These are phyloP conservation scores for Erythrobasidium hasegawianum DNA, from an alignment of 1,284 basidiomycete species.

Conservation along the genomic window DNA sequence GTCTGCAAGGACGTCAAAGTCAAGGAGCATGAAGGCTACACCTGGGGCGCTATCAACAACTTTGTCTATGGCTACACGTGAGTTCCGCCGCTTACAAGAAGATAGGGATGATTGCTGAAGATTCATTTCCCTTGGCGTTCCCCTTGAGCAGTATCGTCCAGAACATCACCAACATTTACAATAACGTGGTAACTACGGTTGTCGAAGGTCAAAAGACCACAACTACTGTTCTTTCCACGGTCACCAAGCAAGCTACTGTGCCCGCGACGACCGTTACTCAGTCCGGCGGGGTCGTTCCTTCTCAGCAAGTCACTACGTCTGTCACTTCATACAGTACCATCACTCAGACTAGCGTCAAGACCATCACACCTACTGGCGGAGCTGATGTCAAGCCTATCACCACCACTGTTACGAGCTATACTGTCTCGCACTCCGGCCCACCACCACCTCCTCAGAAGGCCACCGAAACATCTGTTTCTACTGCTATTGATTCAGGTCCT, in stretches of 20 bases:
- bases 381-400: background rate
- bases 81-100: too few relatives aligned
- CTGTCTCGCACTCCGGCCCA: background rate
- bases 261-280: slow-evolving; percentile 12
- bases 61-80: slow-evolving; percentile 27
- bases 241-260: slow-evolving; percentile 10
- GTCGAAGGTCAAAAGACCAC: slow-evolving; percentile 9
- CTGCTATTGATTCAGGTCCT: background rate
- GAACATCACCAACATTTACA: slow-evolving; percentile 31
- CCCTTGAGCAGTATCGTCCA: slow-evolving; percentile 20
- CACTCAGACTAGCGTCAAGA: slow-evolving; percentile 1
- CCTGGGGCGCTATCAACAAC: slow-evolving; percentile 24
- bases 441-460: background rate
- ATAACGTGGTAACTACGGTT: slow-evolving; percentile 30
- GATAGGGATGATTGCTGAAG: too few relatives aligned
- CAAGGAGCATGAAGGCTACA: slow-evolving; percentile 7
- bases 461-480: background rate
- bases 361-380: slow-evolving; percentile 3
- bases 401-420: background rate
- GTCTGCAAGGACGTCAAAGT: slow-evolving; percentile 18
- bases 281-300: background rate
- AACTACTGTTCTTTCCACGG: slow-evolving; percentile 1
- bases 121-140: too few relatives aligned
- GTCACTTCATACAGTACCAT: background rate
- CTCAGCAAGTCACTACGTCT: background rate